Base-by-base conservation (phyloP, 179 eudicot genomes). In the Silene coronaria region DNA sequence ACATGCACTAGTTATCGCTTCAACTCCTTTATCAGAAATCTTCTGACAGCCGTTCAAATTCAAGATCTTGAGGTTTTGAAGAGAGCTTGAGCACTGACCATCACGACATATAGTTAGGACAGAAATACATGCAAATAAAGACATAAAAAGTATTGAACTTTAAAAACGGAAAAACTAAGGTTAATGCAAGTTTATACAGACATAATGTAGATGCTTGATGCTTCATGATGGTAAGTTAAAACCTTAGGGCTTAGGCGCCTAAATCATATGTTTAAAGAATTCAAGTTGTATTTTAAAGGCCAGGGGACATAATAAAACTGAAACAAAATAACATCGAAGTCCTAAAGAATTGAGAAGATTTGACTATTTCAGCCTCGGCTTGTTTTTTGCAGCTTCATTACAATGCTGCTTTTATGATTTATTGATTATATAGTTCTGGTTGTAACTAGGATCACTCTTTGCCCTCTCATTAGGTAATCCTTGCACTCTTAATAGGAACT, bases 41-140 rank as follows among this genome's bases (percentile, higher is more conserved):
- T 91, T 95, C 80, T 95, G 97, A 81, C 99, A 95, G 83, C 91
- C 93, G 80, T 95, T 95, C 82, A 92, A 74, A 77, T 95, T 95
- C 73, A 95, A 82, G 74, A 70, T 74, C 89, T 92, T 95, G 32
- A 95, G 77, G 64, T 80, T 80, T 75, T 81, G 77, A 75, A 95
- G 85, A 74, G 91, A 87, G 84, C 83, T 75, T 75, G 83, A 80
- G 76, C 81, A 87, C 97, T 92, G 76, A 34, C 71, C 62, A 60
- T 69, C 59, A 72, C 34, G 58, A 34, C 53, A 80, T 71, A 22
- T 66, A 59, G 72, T 84, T 67, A 78, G 65, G 75, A 67, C 76
- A 75, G 36, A 30, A 65, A 64, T n/a, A 73, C 17, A 46, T 10
- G 27, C n/a, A 51, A 55, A 62, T 5, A 27, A 2, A 75, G 53